Evolutionary conservation across 345 rosid species (phyloP).

Genomic region (Garcia nutans): DNA sequence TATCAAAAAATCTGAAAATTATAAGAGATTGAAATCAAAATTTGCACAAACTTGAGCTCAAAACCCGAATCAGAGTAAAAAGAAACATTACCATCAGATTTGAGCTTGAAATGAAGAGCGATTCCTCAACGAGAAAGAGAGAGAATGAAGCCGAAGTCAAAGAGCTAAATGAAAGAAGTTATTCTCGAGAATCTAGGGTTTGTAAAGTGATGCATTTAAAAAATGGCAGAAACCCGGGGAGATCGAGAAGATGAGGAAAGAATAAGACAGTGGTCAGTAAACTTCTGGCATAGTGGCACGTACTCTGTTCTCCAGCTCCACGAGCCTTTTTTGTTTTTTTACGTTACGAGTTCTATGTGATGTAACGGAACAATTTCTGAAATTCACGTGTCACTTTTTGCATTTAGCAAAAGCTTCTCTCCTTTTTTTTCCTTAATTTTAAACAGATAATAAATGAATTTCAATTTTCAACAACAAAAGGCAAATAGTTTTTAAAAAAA

Average conservation of each 20-base stretch:
- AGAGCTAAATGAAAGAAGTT: neutral
- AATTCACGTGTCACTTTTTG: too few relatives aligned
- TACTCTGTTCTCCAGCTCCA: too few relatives aligned
- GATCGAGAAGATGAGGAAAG: constrained; percentile 5
- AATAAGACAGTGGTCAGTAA: neutral
- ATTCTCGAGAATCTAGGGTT: constrained; percentile 6
- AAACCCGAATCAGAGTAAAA: neutral
- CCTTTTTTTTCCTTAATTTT: too few relatives aligned
- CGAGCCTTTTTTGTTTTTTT: too few relatives aligned
- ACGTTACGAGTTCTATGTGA: too few relatives aligned
- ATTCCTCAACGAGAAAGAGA: neutral
- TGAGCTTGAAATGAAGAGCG: neutral
- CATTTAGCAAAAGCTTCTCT: too few relatives aligned
- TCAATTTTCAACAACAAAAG: too few relatives aligned
- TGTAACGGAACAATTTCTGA: too few relatives aligned
- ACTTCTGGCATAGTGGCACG: neutral
- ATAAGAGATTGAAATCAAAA: neutral
- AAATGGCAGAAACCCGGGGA: neutral
- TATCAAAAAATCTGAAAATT: neutral
- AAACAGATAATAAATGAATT: too few relatives aligned
- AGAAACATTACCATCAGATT: neutral
- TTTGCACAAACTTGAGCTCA: neutral
- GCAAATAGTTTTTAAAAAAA: too few relatives aligned
- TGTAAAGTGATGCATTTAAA: neutral
- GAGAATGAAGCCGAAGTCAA: neutral